Evolutionary conservation across 768 basidiomycete genomes (phyloP), one percentile per base, ranked within the genome.

Genomic region (Floccularia luteovirens): DNA sequence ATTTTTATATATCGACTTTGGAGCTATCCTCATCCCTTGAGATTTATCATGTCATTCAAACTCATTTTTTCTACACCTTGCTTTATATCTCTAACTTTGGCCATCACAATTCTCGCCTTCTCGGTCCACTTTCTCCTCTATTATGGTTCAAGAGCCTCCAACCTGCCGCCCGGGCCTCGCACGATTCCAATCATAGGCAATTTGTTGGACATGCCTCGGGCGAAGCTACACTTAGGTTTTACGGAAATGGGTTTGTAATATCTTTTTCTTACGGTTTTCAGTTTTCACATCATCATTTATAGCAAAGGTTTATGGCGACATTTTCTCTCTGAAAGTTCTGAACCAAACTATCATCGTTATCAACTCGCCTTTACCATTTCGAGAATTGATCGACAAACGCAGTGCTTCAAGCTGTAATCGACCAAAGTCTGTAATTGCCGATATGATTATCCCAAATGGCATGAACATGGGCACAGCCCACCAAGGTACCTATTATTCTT

Each of bases 81-180:
- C n/a, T n/a, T n/a, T n/a, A n/a, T n/a, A n/a, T n/a, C n/a, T n/a
- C n/a, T n/a, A n/a, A n/a, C n/a, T n/a, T n/a, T 34, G 17, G 27
- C 33, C 27, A 31, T 31, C 8, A 19, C 25, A 10, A 17, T 23
- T 19, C 16, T 34, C 12, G 39, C 14, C 14, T 41, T 33, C 24
- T 28, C 20, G 14, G 16, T 41, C 39, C 34, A 41, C 23, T 33
- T n/a, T n/a, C 20, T 31, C 12, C 21, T 23, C 12, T 12, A 33
- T 12, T 41, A 16, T 21, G 41, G 41, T 14, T 24, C 17, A n/a
- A 36, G 45, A 13, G n/a, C 21, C 24, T 40, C 46, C 28, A 43
- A 46, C 39, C 43, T 55, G 10, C 55, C 55, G n/a, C 48, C 55
- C 19, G 56, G 56, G 2, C 56, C 56, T 11, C 49, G 51, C 3